Percentiles rank a stretch among this genome's conserved stretches.
These are phyloP conservation scores for Aspergillus eucalypticola DNA, from an alignment of 2,329 filamentous ascomycete genomes.

Conservation along the genomic window DNA sequence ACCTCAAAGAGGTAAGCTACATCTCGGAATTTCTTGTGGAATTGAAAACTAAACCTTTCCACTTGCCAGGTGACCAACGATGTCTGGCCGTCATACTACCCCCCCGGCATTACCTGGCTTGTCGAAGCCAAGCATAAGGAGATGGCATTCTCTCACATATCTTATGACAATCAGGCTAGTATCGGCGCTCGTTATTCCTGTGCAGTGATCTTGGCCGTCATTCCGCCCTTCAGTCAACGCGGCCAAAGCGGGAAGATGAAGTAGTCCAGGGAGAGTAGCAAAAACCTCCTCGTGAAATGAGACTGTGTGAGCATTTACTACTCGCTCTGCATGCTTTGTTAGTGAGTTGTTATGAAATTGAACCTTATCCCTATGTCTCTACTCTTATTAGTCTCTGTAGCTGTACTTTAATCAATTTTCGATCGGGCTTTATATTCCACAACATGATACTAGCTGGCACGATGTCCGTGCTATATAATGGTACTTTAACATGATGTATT, in stretches of 20 bases:
- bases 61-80: conserved; percentile 5
- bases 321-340: too few relatives aligned
- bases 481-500: too few relatives aligned
- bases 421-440: too few relatives aligned
- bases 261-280: too few relatives aligned
- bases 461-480: too few relatives aligned
- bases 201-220: conserved; percentile 25
- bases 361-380: too few relatives aligned
- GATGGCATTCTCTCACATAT: conserved; percentile 22
- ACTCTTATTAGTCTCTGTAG: too few relatives aligned
- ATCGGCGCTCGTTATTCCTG: conserved; percentile 21
- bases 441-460: too few relatives aligned
- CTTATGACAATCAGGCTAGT: conserved; percentile 26
- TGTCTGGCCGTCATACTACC: conserved; percentile 12
- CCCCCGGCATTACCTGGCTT: conserved; percentile 27
- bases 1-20: background rate
- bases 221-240: conserved; percentile 22
- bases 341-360: too few relatives aligned
- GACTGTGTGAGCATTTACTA: too few relatives aligned
- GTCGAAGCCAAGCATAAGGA: conserved; percentile 19
- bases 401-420: too few relatives aligned
- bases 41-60: background rate
- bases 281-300: too few relatives aligned
- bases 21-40: background rate
- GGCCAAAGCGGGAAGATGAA: background rate